Evolutionary conservation across 1,139 yeast genomes (phyloP), one percentile per base, ranked within the genome.

Genomic region (Sugiyamaella castrensis): DNA sequence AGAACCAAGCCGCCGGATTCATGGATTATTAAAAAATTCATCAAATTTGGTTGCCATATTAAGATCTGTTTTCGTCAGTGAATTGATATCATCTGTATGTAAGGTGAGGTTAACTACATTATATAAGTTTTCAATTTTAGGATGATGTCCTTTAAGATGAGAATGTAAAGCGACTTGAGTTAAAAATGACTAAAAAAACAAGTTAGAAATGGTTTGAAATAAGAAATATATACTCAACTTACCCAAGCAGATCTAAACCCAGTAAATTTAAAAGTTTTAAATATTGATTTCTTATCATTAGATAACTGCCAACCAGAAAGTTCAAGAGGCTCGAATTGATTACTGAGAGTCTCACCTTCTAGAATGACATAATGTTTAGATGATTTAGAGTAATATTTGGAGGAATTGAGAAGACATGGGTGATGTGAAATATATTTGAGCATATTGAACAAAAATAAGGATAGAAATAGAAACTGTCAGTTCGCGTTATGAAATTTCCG

Each of bases 61-160:
- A 35, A 85, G 58, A 60, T 87, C 96, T 31, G 74, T 62, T 13
- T 75, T 74, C 4, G 87, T 77, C 12, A 87, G 63, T 4, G 77
- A 76, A 37, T 73, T 72, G 0, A 73, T 70, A 60, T 87, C 95
- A 60, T 87, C 95, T 0, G 95, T 87, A 2, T 84, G 78, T 37
- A 86, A 65, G 29, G 73, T 71, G 2, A 87, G 58, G 11, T 71
- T 70, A 0, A 86, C 87, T 38, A 70, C 67, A 57, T 81, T 86
- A 61, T 86, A 87, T 0, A 81, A 57, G 35, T 57, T 61, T 38
- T 52, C 56, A 16, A 61, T 61, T 10, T 47, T 45, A 4, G 95
- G 95, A 62, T 87, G 96, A 59, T 87, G 95, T 27, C 81, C 83
- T 59, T 71, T 67, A 1, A 70, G 59, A 60, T 84, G 86, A 1